phyloP scores from a whole-genome alignment of 805 yeast species.

The Myxozyma udenii region DNA sequence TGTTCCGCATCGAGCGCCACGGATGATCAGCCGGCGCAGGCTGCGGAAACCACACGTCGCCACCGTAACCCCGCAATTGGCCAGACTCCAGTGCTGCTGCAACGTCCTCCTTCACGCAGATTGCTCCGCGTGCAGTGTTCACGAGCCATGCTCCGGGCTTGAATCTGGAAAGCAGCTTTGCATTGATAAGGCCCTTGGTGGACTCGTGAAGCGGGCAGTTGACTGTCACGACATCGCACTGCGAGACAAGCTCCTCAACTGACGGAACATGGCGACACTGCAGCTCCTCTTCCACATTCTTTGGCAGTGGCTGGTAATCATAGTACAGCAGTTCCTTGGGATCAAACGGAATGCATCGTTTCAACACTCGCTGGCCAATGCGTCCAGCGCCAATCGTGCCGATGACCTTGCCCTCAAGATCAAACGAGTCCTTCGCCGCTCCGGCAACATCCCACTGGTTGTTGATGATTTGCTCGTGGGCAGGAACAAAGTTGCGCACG shows the following conservation, averaged over 20 bases:
- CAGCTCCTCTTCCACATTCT: conserved; percentile 55
- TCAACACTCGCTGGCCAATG: conserved; percentile 72
- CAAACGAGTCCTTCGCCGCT: conserved; percentile 69
- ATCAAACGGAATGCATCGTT: conserved; percentile 67
- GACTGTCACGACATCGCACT: conserved; percentile 70
- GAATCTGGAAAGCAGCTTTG: conserved; percentile 62
- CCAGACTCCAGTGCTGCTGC: conserved; percentile 71
- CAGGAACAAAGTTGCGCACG: conserved; percentile 75
- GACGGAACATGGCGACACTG: conserved; percentile 64
- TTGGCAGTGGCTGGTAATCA: conserved; percentile 68
- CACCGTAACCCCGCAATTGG: conserved; percentile 74
- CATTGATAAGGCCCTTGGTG: conserved; percentile 64
- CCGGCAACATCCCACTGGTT: conserved; percentile 77
- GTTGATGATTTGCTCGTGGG: conserved; percentile 61
- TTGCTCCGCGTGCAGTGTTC: conserved; percentile 81
- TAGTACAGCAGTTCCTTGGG: conserved; percentile 70
- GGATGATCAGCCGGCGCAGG: conserved; percentile 77
- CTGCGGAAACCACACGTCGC: conserved; percentile 84
- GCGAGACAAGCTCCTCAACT: conserved; percentile 55
- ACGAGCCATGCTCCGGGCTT: conserved; percentile 71
- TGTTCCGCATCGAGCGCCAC: conserved; percentile 68
- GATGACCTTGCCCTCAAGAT: conserved; percentile 69
- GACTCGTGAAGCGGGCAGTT: conserved; percentile 75
- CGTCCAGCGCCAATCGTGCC: conserved; percentile 84
- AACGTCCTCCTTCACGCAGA: conserved; percentile 67